Evolutionary conservation across 2,329 filamentous ascomycete species (phyloP), one percentile per base, ranked within the genome.

Genomic region (Penicillium vulpinum): DNA sequence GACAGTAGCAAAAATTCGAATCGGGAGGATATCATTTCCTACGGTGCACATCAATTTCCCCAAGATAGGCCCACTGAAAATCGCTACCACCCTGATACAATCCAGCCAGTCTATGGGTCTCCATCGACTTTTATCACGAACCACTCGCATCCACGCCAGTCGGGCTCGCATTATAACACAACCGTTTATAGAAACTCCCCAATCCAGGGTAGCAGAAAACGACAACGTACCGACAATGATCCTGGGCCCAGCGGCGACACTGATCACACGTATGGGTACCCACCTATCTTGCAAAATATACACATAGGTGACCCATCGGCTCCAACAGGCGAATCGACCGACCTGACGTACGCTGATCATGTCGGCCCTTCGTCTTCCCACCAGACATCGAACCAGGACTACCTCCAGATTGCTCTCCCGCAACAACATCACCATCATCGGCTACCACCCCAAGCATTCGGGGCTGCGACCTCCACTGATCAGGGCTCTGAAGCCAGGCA

Each of bases 401-500:
- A 69, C 68, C 79, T 51, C 69, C 80, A 52, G 69, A 76, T 69
- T 26, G 67, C 69, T 51, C 70, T 73, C 64, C 77, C 79, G 24
- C 83, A 83, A 36, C 85, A 84, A 45, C 90, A 95, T 70, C 90
- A 93, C 67, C 92, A 96, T 67, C 90, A 92, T 67, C 87, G 88
- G 40, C 81, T 92, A 36, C 90, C 91, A 47, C 86, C 91, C 63
- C 87, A 89, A 60, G 86, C 85, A 11, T 86, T 87, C 22, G 85
- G 88, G 18, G 82, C 83, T 51, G 52, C 67, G 89, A 90, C 75
- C 81, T 33, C 39, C 8, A 89, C 76, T 82, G 86, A 77, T 9
- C 31, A 47, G 3, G 38, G 26, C 16, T 38, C 35, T 15, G 45
- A 18, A 8, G 11, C 13, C 13, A 29, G 28, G 38, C 39, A 36